Conservation (phyloP, 352 stramenopile species). For the Phytophthora foliorum region DNA sequence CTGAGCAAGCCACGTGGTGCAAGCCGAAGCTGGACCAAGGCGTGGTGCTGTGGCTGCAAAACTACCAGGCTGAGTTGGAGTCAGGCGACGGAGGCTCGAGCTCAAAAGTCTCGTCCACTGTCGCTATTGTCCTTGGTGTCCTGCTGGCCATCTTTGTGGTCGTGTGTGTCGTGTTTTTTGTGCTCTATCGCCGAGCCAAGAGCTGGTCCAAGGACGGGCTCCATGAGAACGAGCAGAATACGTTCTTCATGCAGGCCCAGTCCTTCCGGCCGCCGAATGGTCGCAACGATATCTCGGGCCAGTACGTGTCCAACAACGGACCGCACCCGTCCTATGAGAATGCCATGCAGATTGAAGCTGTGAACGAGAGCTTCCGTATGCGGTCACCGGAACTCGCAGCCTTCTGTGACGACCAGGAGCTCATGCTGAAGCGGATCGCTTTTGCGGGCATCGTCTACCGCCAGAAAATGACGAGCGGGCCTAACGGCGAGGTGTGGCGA, state of each 20-base stretch:
- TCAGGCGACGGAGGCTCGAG: slow-evolving; percentile 1
- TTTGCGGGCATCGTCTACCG: slow-evolving; percentile 43
- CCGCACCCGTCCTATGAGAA: slow-evolving; percentile 30
- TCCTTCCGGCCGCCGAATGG: slow-evolving; percentile 19
- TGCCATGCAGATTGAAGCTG: slow-evolving; percentile 41
- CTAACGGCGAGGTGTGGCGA: slow-evolving; percentile 67
- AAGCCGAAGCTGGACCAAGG: slow-evolving; percentile 37
- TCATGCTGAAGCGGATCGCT: slow-evolving; percentile 50
- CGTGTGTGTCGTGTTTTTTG: slow-evolving; percentile 24
- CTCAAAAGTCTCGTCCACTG: slow-evolving; percentile 23
- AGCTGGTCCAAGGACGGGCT: slow-evolving; percentile 34
- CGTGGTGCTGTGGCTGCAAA: slow-evolving; percentile 40
- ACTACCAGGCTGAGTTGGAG: not conserved
- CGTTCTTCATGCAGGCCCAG: slow-evolving; percentile 38
- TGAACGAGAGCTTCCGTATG: slow-evolving; percentile 47
- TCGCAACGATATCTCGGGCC: slow-evolving; percentile 11
- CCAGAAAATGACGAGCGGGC: slow-evolving; percentile 37
- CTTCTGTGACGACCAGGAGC: slow-evolving; percentile 49
- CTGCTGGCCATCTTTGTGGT: slow-evolving; percentile 35
- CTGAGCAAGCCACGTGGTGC: slow-evolving; percentile 45
- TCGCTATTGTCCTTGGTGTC: slow-evolving; percentile 33
- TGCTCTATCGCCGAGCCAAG: slow-evolving; percentile 30
- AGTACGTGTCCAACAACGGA: slow-evolving; percentile 35
- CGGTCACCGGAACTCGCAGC: slow-evolving; percentile 35
- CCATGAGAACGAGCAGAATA: slow-evolving; percentile 36